phyloP scores from a whole-genome alignment of 441 rosid species.

The Jatropha podagrica region DNA sequence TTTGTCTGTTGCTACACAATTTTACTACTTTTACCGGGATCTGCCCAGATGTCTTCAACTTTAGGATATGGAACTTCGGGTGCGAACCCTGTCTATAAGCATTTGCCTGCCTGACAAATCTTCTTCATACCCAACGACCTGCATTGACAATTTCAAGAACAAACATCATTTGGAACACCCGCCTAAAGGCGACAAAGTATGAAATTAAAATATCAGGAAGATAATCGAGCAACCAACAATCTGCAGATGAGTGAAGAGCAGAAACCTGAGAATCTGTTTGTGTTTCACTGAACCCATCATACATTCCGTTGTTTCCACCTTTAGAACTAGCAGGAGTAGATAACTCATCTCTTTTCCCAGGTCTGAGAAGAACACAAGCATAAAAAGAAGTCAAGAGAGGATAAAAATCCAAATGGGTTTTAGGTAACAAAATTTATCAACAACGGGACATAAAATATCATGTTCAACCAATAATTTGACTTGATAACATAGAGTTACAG shows the following conservation, averaged over 20 bases:
- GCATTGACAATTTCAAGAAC: conserved; percentile 30
- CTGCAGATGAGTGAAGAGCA: conserved; percentile 22
- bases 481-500: background rate
- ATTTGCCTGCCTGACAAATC: conserved; percentile 95
- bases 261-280: conserved; percentile 97
- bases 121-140: conserved; percentile 96
- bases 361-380: conserved; percentile 37
- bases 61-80: conserved; percentile 74
- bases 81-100: conserved; percentile 95
- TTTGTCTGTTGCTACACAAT: background rate
- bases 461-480: background rate
- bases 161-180: conserved; percentile 7
- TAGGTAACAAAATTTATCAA: background rate
- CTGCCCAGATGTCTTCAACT: background rate
- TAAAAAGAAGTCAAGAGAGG: background rate
- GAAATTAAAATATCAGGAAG: background rate
- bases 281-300: conserved; percentile 88
- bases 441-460: background rate
- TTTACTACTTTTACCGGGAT: background rate
- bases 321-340: conserved; percentile 34
- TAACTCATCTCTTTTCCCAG: conserved; percentile 45
- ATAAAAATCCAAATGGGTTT: background rate
- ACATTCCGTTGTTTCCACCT: conserved; percentile 37
- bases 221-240: conserved; percentile 15
- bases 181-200: background rate